Conservation (phyloP, 208 protist species). For the Leishmania guyanensis region DNA sequence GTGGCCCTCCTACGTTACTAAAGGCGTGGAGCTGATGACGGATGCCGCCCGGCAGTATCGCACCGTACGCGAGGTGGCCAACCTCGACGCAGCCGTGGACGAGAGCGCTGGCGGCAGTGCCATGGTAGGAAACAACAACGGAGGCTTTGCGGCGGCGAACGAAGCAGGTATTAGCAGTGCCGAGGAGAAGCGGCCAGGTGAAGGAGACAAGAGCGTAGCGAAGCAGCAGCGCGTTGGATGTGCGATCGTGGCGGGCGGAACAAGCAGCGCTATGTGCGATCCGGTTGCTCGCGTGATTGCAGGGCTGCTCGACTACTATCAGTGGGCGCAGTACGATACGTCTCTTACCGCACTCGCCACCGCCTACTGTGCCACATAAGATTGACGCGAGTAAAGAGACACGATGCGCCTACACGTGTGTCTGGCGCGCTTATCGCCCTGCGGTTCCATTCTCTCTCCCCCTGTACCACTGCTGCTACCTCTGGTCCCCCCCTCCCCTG, state of each 20-base stretch:
- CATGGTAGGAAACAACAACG: neutral
- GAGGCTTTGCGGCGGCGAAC: neutral
- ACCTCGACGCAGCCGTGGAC: slow-evolving; percentile 55
- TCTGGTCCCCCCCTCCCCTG: neutral
- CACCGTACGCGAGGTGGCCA: slow-evolving; percentile 56
- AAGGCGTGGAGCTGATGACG: slow-evolving; percentile 53
- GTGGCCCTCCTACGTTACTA: slow-evolving; percentile 34
- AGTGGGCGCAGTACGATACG: slow-evolving; percentile 85
- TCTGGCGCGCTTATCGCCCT: neutral
- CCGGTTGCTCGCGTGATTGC: slow-evolving; percentile 47
- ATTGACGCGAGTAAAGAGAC: neutral
- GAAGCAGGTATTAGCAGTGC: neutral
- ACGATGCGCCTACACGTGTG: neutral
- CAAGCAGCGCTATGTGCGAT: slow-evolving; percentile 39
- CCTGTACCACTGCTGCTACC: neutral
- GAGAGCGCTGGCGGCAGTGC: slow-evolving; percentile 6
- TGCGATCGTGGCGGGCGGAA: slow-evolving; percentile 42
- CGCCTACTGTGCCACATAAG: slow-evolving; percentile 44
- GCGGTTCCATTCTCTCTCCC: neutral
- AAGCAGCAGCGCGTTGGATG: slow-evolving; percentile 1
- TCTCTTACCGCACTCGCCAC: slow-evolving; percentile 60
- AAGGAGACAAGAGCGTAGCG: neutral
- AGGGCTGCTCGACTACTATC: slow-evolving; percentile 87
- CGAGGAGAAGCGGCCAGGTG: neutral
- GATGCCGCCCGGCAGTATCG: slow-evolving; percentile 67